A percentile compares a stretch with the other conserved stretches of the same genome.
phyloP scores from a whole-genome alignment of 2,329 filamentous ascomycete species.

The Aureobasidium sp. region DNA sequence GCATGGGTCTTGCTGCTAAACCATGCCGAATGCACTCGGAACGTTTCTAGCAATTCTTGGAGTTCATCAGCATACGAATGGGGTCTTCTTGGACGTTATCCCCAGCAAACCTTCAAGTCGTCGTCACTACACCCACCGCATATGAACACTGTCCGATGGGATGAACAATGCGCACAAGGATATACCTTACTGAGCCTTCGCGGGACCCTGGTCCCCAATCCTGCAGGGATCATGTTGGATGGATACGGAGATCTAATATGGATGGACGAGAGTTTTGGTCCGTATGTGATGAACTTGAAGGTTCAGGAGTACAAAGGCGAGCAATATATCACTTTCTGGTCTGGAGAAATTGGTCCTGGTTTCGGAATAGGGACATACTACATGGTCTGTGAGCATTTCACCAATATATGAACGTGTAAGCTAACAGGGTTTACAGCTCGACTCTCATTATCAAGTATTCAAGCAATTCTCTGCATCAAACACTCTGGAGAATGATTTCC shows the following conservation, averaged over 20 bases:
- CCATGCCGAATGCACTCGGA: background rate
- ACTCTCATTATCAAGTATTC: constrained; percentile 25
- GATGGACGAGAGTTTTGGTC: constrained; percentile 24
- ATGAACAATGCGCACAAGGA: constrained; percentile 24
- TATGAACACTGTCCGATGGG: constrained; percentile 18
- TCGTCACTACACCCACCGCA: background rate
- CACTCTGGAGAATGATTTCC: constrained; percentile 31
- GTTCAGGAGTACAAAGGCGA: constrained; percentile 28
- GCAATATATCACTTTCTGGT: constrained; percentile 32
- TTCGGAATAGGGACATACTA: background rate
- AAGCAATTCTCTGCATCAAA: constrained; percentile 23
- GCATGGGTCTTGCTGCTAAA: background rate
- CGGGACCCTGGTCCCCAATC: constrained; percentile 24
- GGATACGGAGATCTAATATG: constrained; percentile 26
- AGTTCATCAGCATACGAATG: background rate
- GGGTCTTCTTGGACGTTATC: constrained; percentile 4
- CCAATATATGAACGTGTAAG: too few species aligned
- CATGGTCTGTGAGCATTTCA: constrained; percentile 22
- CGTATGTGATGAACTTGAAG: constrained; percentile 23
- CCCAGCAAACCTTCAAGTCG: background rate
- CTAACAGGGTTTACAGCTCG: background rate
- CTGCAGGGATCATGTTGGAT: constrained; percentile 21
- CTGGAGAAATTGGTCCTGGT: constrained; percentile 25
- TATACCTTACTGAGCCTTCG: constrained; percentile 23
- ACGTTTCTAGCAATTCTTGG: background rate